These are phyloP conservation scores for Prunus campanulata DNA, from an alignment of 306 rosid species.

Conservation along the genomic window DNA sequence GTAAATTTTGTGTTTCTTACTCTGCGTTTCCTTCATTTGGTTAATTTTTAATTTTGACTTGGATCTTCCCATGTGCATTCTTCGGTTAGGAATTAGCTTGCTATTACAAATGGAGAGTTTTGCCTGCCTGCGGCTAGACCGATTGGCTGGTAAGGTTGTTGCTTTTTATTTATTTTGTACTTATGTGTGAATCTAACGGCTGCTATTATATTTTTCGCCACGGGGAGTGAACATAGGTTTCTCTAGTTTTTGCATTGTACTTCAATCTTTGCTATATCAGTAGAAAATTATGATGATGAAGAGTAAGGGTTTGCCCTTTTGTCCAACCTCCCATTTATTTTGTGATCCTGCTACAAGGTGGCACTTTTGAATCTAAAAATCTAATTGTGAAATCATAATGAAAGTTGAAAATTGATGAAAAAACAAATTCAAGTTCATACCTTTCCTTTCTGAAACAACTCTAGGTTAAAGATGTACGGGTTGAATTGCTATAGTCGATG, in stretches of 20 bases:
- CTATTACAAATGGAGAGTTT: neutral
- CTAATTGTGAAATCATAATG: neutral
- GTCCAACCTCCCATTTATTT: too few species aligned
- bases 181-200: neutral
- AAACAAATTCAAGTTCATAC: neutral
- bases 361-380: too few species aligned
- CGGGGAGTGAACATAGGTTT: neutral
- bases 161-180: neutral
- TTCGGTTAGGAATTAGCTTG: constrained; percentile 8
- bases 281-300: neutral
- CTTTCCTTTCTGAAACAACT: neutral
- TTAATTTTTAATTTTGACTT: neutral
- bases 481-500: neutral
- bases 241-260: neutral
- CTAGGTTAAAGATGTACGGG: neutral
- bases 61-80: neutral
- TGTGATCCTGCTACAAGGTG: too few species aligned
- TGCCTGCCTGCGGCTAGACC: neutral
- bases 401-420: neutral
- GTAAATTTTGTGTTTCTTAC: neutral
- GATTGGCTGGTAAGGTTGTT: constrained; percentile 16
- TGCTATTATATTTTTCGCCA: neutral
- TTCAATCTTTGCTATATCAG: neutral
- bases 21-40: neutral
- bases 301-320: neutral